Base-by-base conservation (phyloP, 1,284 basidiomycete genomes). In the Fomitopsis palustris region DNA sequence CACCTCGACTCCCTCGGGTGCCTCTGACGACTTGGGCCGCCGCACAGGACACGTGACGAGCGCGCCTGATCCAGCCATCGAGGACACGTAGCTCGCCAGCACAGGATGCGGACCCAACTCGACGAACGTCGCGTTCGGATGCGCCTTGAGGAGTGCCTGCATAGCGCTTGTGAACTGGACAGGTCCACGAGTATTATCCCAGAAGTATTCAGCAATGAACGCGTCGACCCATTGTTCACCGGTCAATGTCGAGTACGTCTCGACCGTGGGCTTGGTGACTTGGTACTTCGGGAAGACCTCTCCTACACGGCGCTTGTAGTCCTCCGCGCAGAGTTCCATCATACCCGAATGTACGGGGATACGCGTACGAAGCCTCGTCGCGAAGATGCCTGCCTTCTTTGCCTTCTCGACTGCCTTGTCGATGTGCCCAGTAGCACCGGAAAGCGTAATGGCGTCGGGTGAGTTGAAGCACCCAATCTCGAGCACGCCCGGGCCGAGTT, bases 381-480 rank as follows among this genome's bases (percentile, higher is more conserved):
- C 77, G 43, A 74, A 73, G 41, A 75, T 62, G 4, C 73, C 72
- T 2, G 62, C 60, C 12, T 56, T 60, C 25, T 67, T 57, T 0
- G 75, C 75, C 21, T 70, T 58, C 17, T 54, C 53, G 1, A 72
- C 65, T 5, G 70, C 69, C 10, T 58, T 60, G 27, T 76, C 73
- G 49, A 79, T 60, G 10, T 68, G 59, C 0, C 33, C 35, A 21
- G 61, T 61, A 3, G 59, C 55, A 0, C 78, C 78, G 2, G 78
- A 69, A 16, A 79, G 55, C 3, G 75, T 71, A 33, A 79, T 68
- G 0, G 67, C 68, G 16, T 61, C 61, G 1, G 71, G 70, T 3
- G 75, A 59, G 60, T 80, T 80, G 67, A 70, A 74, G 60, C 76
- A 78, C 2, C 67, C 74, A 19, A 79, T 64, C 12, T 75, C 73